Evolutionary conservation across 495 filamentous ascomycete species (phyloP), one percentile per base, ranked within the genome.

Genomic region (Neurospora sp.): DNA sequence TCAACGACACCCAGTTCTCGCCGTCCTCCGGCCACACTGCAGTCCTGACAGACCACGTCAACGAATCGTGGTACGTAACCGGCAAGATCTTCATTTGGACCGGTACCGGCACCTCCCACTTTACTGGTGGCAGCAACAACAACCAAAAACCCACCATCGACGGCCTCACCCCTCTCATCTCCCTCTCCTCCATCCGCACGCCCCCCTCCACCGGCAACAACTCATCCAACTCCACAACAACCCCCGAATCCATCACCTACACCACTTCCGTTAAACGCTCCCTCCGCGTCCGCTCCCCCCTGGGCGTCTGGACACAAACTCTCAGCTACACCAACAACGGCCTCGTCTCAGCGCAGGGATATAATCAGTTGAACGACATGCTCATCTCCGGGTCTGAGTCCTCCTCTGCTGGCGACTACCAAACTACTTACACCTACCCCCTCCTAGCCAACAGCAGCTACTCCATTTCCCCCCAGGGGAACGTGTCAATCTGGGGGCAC

Each of bases 11-110:
- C 8, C 74, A 80, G 47, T 74, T 79, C n/a, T 75, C 71, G 7
- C 81, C 83, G 2, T 82, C 80, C 2, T 47, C 47, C 9, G 20
- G 10, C 20, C 45, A 53, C 9, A 53, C 9, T 12, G 45, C 45
- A 22, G 45, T 53, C 9, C 80, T 95, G 18, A 88, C 89, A 0
- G 79, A 88, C 9, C 86, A 84, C 2, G 87, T 94, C 18, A 87
- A 86, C 8, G 85, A 84, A 47, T 89, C 90, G 75, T 97, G 94
- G 94, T 86, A 92, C 70, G 90, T 97, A 8, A 93, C 92, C 0
- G 94, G 93, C 7, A 70, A 73, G 10, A 37, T 73, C 38, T 37
- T 70, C 12, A 20, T 73, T 18, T 73, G 71, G 71, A 45, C 45
- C 35, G 71, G 1, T 27, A 27, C 27, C 4, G 31, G n/a, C 22